These are phyloP conservation scores for Aspergillus caelatus DNA, from an alignment of 2,329 filamentous ascomycete genomes.

Conservation along the genomic window DNA sequence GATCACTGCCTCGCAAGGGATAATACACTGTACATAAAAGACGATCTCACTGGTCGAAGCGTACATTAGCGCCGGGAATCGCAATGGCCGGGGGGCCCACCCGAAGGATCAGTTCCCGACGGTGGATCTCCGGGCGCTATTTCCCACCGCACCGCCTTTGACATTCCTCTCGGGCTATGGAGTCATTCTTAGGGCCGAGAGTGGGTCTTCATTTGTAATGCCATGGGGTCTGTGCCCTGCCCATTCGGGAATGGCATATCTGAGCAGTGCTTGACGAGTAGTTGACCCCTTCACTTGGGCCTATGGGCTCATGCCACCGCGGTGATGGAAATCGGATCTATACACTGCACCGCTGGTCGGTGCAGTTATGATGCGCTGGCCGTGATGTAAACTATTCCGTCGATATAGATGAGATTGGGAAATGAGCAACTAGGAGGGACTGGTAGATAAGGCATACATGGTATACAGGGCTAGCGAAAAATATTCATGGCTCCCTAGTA, in stretches of 20 bases:
- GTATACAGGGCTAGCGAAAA: background rate
- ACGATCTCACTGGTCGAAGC: background rate
- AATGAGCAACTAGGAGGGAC: background rate
- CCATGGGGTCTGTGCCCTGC: too few relatives aligned
- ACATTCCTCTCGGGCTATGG: background rate
- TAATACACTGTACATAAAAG: too few relatives aligned
- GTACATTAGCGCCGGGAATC: background rate
- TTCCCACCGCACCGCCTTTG: background rate
- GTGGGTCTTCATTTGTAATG: too few relatives aligned
- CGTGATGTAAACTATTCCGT: background rate
- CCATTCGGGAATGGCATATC: too few relatives aligned
- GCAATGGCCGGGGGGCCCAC: background rate
- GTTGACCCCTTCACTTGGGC: too few relatives aligned
- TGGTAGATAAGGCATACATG: too few relatives aligned
- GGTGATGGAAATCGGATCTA: background rate
- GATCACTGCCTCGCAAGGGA: too few relatives aligned
- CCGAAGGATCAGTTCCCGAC: background rate
- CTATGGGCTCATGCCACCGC: background rate
- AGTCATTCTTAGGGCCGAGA: too few relatives aligned
- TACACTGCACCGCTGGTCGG: background rate
- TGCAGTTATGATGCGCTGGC: background rate
- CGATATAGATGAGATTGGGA: background rate
- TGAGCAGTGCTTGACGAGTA: too few relatives aligned
- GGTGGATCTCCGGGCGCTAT: background rate
- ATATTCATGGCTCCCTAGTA: background rate